Evolutionary conservation across 73 alveolate species (phyloP).

Genomic region (Tetrahymena elliotti): DNA sequence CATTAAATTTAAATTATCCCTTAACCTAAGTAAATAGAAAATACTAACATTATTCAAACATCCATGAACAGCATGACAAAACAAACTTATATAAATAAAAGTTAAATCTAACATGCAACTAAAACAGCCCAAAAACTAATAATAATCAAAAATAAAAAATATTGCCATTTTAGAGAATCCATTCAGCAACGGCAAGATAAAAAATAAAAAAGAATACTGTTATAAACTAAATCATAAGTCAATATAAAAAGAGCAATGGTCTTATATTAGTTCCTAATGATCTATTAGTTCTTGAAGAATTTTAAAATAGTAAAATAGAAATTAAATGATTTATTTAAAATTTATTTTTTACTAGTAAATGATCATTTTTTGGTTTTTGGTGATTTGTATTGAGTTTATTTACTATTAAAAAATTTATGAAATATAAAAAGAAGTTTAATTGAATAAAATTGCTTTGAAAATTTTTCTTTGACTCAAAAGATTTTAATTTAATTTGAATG

Average conservation of each 20-base stretch:
- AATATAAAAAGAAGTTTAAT: too few relatives aligned
- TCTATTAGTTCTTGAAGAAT: background rate
- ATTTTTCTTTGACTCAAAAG: too few relatives aligned
- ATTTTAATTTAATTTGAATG: too few relatives aligned
- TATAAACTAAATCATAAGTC: background rate
- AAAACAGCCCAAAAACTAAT: background rate
- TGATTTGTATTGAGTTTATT: too few relatives aligned
- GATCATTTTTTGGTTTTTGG: too few relatives aligned
- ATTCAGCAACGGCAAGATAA: background rate
- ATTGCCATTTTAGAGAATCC: background rate
- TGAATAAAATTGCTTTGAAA: too few relatives aligned
- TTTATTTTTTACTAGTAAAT: too few relatives aligned
- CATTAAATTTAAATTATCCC: background rate
- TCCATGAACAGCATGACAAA: background rate
- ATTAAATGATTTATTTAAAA: background rate
- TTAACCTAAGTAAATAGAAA: background rate
- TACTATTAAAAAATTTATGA: too few relatives aligned
- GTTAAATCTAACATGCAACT: too few relatives aligned
- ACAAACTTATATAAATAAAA: background rate
- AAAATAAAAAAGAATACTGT: background rate
- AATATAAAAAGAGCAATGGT: background rate
- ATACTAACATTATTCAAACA: background rate
- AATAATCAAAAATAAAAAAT: background rate
- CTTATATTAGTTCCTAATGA: background rate
- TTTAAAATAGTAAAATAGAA: too few relatives aligned